Evolutionary conservation across 2,329 filamentous ascomycete genomes (phyloP), one percentile per base, ranked within the genome.

Genomic region (Xylariaceae sp.): DNA sequence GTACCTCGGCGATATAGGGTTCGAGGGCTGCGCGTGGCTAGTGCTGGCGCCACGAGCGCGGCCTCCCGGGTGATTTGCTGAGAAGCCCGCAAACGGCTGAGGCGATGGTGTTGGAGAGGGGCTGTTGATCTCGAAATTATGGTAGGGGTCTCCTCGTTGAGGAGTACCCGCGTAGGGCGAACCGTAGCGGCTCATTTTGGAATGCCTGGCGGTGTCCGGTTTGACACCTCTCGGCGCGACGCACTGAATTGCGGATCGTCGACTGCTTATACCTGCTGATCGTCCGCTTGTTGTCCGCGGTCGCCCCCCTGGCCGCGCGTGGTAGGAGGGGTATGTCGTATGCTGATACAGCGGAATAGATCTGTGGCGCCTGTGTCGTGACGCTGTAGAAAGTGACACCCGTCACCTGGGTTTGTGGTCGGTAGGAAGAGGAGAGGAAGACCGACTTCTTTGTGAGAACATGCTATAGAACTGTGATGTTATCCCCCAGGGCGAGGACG

Each of bases 351-450:
- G 49, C 18, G 57, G 46, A 15, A 30, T 47, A 26, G 22, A 48
- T 55, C 64, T 55, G 64, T 74, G 68, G 75, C 73, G 74, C 72
- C 70, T 70, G 69, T 73, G 71, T 74, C 74, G 75, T 71, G 70
- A 71, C 73, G 72, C 74, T 68, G 65, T 64, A 70, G 72, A 70
- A 68, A 71, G 72, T 71, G 71, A 74, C 68, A 69, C 74, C 73
- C 71, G 78, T 82, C 80, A 82, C 79, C 80, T 80, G 75, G 78
- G 77, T 80, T 79, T 80, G 75, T 78, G 76, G 74, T 80, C 77
- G 78, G 77, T 77, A 68, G 77, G 76, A 75, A 76, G 77, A 76
- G 74, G 76, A 71, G 75, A 78, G 70, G 72, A 75, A 70, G 71
- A 73, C 67, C 72, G 73, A 76, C 72, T 76, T 77, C 73, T 74